Conservation (phyloP, 805 yeast species). For the Zygotorulaspora sp. region DNA sequence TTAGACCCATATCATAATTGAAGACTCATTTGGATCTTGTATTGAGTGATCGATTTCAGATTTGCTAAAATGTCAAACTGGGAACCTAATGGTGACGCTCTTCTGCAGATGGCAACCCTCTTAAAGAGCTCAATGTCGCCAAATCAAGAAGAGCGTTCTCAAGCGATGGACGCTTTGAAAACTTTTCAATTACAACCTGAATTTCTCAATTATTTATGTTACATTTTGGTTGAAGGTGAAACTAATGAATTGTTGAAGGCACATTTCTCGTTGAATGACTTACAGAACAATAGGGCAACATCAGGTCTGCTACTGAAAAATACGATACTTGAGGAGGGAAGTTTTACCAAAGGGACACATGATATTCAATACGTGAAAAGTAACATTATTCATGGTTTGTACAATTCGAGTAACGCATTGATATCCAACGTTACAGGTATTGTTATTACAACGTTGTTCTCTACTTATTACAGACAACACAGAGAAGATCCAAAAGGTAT, state of each 20-base stretch:
- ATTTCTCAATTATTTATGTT: conserved; percentile 73
- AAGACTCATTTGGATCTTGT: too few species aligned
- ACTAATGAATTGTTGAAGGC: conserved; percentile 40
- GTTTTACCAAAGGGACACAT: conserved; percentile 29
- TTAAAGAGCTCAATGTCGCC: conserved; percentile 70
- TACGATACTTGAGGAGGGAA: conserved; percentile 47
- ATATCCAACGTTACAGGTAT: conserved; percentile 88
- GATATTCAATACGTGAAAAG: conserved; percentile 42
- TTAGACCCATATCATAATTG: too few species aligned
- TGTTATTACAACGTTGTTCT: conserved; percentile 77
- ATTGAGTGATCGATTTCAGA: too few species aligned
- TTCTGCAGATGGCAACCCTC: conserved; percentile 60
- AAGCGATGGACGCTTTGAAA: conserved; percentile 69
- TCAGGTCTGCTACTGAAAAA: conserved; percentile 87
- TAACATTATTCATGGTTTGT: conserved; percentile 40
- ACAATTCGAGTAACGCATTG: conserved; percentile 33
- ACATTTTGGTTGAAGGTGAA: conserved; percentile 55
- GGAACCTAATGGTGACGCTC: conserved; percentile 60
- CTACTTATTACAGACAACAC: conserved; percentile 40
- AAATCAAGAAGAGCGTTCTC: conserved; percentile 47
- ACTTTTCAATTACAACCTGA: conserved; percentile 70
- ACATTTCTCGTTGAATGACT: conserved; percentile 21
- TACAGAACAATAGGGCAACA: conserved; percentile 55
- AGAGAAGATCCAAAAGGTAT: conserved; percentile 51
- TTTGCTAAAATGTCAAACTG: conserved; percentile 43